A percentile compares a stretch with the other conserved stretches of the same genome.
Evolutionary conservation across 306 rosid genomes (phyloP).

Genomic region (Quercus mongolica): DNA sequence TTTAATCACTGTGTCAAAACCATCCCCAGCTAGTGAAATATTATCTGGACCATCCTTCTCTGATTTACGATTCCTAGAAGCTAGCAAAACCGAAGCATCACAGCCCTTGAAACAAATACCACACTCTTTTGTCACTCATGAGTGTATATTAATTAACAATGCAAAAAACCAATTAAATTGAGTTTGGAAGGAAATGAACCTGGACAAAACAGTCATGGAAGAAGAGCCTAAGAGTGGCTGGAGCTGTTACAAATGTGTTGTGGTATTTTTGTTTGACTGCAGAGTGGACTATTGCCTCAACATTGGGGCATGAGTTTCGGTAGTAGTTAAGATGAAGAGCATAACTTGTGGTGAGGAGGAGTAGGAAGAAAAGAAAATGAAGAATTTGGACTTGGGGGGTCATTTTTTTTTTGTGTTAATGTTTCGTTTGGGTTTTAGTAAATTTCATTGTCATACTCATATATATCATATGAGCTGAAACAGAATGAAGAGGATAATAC

Average conservation of each 20-base stretch:
- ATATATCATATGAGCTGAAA: too few species aligned
- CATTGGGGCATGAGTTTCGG: slow-evolving; percentile 63
- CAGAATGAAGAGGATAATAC: too few species aligned
- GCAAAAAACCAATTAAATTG: neutral
- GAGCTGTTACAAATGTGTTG: slow-evolving; percentile 70
- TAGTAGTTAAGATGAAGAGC: slow-evolving; percentile 48
- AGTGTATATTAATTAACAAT: too few species aligned
- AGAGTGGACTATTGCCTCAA: slow-evolving; percentile 57
- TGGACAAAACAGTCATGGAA: slow-evolving; percentile 86
- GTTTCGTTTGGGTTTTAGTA: neutral
- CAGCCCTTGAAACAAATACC: slow-evolving; percentile 57
- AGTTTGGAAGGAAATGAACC: slow-evolving; percentile 27
- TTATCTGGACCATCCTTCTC: slow-evolving; percentile 67
- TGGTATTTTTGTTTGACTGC: slow-evolving; percentile 59
- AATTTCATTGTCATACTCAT: neutral
- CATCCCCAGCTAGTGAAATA: slow-evolving; percentile 84
- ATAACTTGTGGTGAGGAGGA: slow-evolving; percentile 13
- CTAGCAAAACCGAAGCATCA: slow-evolving; percentile 82
- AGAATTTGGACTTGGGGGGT: neutral
- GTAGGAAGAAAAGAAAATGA: slow-evolving; percentile 30
- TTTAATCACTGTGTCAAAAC: slow-evolving; percentile 84
- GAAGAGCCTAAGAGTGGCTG: slow-evolving; percentile 83
- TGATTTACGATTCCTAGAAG: slow-evolving; percentile 40
- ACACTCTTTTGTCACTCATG: neutral
- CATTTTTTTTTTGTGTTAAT: slow-evolving; percentile 32